A percentile compares a stretch with the other conserved stretches of the same genome.
These are phyloP conservation scores for Globisporangium perplexum DNA, from an alignment of 352 stramenopile genomes.

Conservation along the genomic window DNA sequence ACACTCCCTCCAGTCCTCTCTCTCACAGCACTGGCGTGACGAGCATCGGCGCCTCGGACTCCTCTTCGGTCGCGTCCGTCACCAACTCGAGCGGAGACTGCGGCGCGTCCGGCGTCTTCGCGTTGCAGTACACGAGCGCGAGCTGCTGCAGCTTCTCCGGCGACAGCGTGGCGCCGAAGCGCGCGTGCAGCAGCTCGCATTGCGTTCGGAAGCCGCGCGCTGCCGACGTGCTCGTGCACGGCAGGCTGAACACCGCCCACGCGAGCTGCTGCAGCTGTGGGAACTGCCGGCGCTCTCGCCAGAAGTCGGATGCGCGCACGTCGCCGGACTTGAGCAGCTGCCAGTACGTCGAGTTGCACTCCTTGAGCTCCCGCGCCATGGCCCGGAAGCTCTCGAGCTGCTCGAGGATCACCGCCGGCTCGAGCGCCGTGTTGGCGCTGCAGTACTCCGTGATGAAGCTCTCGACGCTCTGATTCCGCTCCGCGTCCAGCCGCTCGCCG, in stretches of 20 bases:
- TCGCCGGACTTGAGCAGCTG: constrained; percentile 37
- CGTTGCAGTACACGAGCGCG: constrained; percentile 58
- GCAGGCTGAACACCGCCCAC: constrained; percentile 45
- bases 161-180: constrained; percentile 33
- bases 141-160: constrained; percentile 48
- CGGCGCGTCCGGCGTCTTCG: constrained; percentile 12
- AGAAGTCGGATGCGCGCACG: constrained; percentile 50
- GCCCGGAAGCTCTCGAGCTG: constrained; percentile 20
- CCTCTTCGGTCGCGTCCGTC: background rate
- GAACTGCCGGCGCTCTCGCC: constrained; percentile 50
- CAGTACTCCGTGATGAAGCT: constrained; percentile 46
- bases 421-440: constrained; percentile 12
- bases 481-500: constrained; percentile 37
- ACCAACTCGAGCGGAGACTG: background rate
- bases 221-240: constrained; percentile 32
- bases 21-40: background rate
- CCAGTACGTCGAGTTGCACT: constrained; percentile 52
- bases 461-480: constrained; percentile 38
- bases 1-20: too few relatives aligned
- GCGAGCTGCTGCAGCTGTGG: constrained; percentile 56
- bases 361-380: constrained; percentile 44
- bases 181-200: constrained; percentile 27
- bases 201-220: constrained; percentile 30
- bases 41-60: background rate
- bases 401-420: background rate